Conservation (phyloP, 257 asterid species). For the Ilex aquifolium region DNA sequence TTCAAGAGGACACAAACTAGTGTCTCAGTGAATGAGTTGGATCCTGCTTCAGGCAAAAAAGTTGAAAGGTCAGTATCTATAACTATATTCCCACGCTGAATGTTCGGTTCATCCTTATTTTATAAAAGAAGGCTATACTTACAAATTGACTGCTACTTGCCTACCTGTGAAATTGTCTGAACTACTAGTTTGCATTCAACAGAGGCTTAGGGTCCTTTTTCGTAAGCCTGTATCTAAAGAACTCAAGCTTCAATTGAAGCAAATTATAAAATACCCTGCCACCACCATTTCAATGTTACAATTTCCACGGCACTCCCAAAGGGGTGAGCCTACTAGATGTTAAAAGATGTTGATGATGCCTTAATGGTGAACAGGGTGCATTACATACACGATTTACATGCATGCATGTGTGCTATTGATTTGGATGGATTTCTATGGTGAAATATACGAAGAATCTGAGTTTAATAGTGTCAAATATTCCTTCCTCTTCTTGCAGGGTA, state of each 20-base stretch:
- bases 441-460: conserved; percentile 6
- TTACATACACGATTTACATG: no score
- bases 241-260: no score
- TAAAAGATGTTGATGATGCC: no score
- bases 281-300: no score
- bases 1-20: conserved; percentile 63
- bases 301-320: no score
- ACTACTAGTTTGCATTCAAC: background rate
- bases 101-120: no score
- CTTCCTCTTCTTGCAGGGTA: conserved; percentile 42
- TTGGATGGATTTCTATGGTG: background rate
- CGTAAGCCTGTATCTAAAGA: background rate
- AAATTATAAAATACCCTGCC: no score
- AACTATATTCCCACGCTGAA: background rate
- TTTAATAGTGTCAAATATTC: background rate
- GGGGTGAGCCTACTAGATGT: no score
- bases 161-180: background rate
- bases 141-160: background rate
- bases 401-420: background rate
- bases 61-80: conserved; percentile 58
- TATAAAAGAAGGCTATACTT: background rate
- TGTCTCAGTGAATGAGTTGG: conserved; percentile 60
- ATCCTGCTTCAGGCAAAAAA: conserved; percentile 47
- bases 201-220: background rate
- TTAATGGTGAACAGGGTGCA: no score